Evolutionary conservation across 2,329 filamentous ascomycete species (phyloP), one percentile per base, ranked within the genome.

Genomic region (Basipetospora chlamydospora): DNA sequence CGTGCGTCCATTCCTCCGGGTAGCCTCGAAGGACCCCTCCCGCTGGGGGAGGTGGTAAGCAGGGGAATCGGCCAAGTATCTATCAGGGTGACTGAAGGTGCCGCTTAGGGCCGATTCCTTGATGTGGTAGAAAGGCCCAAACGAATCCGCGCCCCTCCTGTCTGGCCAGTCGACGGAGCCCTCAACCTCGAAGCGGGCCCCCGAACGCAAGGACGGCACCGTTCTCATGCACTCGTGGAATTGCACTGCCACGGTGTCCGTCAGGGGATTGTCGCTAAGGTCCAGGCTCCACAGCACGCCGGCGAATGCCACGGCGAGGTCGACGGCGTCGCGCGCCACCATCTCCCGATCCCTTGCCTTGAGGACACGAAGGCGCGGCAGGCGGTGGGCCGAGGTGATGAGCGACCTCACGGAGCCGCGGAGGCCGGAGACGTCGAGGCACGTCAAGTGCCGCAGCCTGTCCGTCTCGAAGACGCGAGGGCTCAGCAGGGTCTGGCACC

Each of bases 241-340:
- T 8, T 29, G 25, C 6, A 22, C 26, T 21, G 42, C 23, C 3
- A 54, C 44, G 3, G 26, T 44, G 44, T 76, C 70, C 0, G 61
- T 64, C 8, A 77, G 46, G 9, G 56, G 58, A 43, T 77, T 78
- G 5, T 59, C 37, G 26, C 59, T 56, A 1, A 77, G 34, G 42
- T 77, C 70, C 4, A 77, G 47, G 44, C 71, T 73, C 71, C 72
- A 77, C 9, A 77, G 49, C 20, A 57, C 47, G 43, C 28, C 33
- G 15, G 35, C 26, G 9, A 43, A 33, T 6, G 38, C 35, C 4
- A 25, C 31, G 46, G 67, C 45, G 28, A 62, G 42, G 3, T 48
- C 28, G 0, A 51, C 38, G 3, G 58, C 50, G 2, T 54, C 49
- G 1, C 39, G 37, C 39, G 69, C 59, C 16, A 64, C 60, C 16